Percentiles rank a stretch among this genome's conserved stretches.
phyloP scores from a whole-genome alignment of 805 yeast species.

The Huiozyma sinensis region DNA sequence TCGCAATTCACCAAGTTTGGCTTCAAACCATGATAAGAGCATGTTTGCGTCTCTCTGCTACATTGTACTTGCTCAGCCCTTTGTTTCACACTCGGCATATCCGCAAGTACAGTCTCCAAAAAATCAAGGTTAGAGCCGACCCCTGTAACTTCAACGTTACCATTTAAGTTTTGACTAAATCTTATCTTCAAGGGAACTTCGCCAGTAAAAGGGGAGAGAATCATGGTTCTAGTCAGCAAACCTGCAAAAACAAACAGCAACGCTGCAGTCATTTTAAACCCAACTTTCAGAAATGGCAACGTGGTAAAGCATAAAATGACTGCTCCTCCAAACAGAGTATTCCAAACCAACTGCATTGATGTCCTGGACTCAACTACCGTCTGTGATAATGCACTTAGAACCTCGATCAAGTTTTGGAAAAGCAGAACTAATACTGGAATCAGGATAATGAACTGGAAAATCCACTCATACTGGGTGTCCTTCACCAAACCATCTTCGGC shows the following conservation, averaged over 20 bases:
- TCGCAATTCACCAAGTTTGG: slow-evolving; percentile 37
- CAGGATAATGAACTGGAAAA: slow-evolving; percentile 54
- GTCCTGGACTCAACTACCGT: slow-evolving; percentile 55
- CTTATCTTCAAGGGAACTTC: slow-evolving; percentile 58
- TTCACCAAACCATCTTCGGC: neutral
- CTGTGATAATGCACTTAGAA: slow-evolving; percentile 43
- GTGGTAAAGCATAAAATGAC: slow-evolving; percentile 20
- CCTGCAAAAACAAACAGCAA: slow-evolving; percentile 1
- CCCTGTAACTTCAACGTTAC: slow-evolving; percentile 8
- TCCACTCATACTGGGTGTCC: slow-evolving; percentile 61
- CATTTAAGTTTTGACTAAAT: slow-evolving; percentile 51
- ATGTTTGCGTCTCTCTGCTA: slow-evolving; percentile 34
- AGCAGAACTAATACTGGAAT: slow-evolving; percentile 56
- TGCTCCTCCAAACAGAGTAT: slow-evolving; percentile 27
- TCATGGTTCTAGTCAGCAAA: slow-evolving; percentile 17
- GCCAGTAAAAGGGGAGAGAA: slow-evolving; percentile 46
- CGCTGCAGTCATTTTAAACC: neutral
- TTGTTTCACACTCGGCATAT: slow-evolving; percentile 53
- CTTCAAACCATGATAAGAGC: slow-evolving; percentile 41
- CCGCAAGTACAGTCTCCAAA: slow-evolving; percentile 38
- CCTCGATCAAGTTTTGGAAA: slow-evolving; percentile 39
- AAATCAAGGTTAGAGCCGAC: slow-evolving; percentile 1
- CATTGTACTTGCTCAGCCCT: slow-evolving; percentile 29
- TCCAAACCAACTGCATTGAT: slow-evolving; percentile 31
- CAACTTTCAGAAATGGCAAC: slow-evolving; percentile 2